Evolutionary conservation across 208 protist species (phyloP), one percentile per base, ranked within the genome.

Genomic region (Trypanosoma melophagium): DNA sequence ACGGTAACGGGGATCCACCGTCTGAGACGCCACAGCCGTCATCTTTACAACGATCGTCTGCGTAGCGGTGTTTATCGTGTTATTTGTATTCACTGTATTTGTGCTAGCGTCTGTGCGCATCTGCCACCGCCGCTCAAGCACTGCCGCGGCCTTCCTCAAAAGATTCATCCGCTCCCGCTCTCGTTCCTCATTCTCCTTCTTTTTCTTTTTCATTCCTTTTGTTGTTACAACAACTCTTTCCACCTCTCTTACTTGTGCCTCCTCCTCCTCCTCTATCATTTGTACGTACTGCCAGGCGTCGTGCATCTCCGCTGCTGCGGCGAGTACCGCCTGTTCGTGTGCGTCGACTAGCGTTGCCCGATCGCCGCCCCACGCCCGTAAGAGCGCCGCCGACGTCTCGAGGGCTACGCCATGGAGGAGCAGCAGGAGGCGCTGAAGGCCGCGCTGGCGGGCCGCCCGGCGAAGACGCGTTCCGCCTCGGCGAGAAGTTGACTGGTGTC

Each of bases 401-500:
- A 65, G 47, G 41, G 55, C 52, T 2, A 65, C 44, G 2, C 60
- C 60, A 35, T 65, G 60, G 21, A 55, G 45, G 0, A 65, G 47
- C 13, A 53, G 28, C 60, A 65, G 24, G 13, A 41, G 31, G 19
- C 19, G 7, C 3, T 17, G 4, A n/a, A n/a, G 17, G 22, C 60
- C 7, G 41, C 24, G 40, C 47, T 41, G 1, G 41, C 17, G 10
- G 60, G 60, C 2, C 52, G 2, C 13, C 45, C 17, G 51, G 14
- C 5, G 12, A 65, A 45, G 3, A 65, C 60, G 17, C 14, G 14
- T 17, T 24, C 41, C 13, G 55, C 60, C 16, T 65, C 60, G 22
- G 52, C 60, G 3, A 28, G 25, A 25, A 42, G 55, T 7, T 16
- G 24, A 28, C 60, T 41, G 13, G 60, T n/a, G 12, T 51, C 22